These are phyloP conservation scores for Picea sitchensis DNA, from an alignment of 75 land plant species.

Conservation along the genomic window DNA sequence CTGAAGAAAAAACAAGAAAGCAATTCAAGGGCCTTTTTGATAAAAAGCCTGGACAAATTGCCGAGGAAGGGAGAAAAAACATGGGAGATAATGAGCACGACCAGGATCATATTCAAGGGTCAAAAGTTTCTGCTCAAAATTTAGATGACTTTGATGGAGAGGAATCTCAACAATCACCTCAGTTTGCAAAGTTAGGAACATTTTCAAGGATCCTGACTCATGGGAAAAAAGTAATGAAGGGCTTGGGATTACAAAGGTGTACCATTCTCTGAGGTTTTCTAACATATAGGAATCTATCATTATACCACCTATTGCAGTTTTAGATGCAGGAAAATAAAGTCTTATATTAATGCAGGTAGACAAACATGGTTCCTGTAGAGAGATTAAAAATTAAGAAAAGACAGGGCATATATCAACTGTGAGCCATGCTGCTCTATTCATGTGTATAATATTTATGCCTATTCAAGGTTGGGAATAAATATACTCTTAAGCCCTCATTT, in stretches of 20 bases:
- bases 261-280: slow-evolving; percentile 5
- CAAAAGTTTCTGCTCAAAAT: background rate
- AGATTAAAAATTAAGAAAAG: background rate
- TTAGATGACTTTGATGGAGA: background rate
- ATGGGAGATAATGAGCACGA: slow-evolving; percentile 7
- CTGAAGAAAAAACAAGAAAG: slow-evolving; percentile 51
- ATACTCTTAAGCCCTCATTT: background rate
- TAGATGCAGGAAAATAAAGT: background rate
- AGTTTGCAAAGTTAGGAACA: background rate
- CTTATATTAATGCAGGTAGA: background rate
- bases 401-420: too few species aligned
- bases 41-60: slow-evolving; percentile 91
- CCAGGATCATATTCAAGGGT: background rate
- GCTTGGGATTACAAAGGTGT: slow-evolving; percentile 2
- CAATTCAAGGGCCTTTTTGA: slow-evolving; percentile 97
- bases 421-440: background rate
- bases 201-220: background rate
- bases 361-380: background rate
- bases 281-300: background rate
- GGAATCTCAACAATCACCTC: background rate
- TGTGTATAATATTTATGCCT: background rate
- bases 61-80: slow-evolving; percentile 31
- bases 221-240: background rate
- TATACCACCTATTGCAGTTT: background rate
- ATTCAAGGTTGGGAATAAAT: background rate